phyloP scores from a whole-genome alignment of 352 stramenopile species.

The Paralagenidium karlingii region DNA sequence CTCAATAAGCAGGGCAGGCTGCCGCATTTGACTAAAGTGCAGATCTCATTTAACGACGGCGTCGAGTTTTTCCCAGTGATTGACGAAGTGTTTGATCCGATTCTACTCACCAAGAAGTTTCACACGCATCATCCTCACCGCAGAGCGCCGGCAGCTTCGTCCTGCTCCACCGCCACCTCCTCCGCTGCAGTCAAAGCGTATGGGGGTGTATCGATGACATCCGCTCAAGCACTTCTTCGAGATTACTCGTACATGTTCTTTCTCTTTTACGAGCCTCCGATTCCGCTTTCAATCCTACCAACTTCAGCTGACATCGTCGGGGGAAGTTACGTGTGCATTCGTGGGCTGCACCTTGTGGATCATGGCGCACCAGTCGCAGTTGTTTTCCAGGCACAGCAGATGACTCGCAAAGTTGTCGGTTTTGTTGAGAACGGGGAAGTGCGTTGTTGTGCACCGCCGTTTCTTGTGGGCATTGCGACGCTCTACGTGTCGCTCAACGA shows the following conservation, averaged over 20 bases:
- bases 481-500: conserved; percentile 64
- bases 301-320: conserved; percentile 54
- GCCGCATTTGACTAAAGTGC: conserved; percentile 47
- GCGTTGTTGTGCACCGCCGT: conserved; percentile 48
- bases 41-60: conserved; percentile 54
- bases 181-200: neutral
- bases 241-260: conserved; percentile 68
- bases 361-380: conserved; percentile 45
- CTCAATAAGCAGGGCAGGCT: conserved; percentile 7
- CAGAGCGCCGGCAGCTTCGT: neutral
- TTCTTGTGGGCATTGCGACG: conserved; percentile 28
- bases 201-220: neutral
- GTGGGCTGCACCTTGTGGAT: conserved; percentile 44
- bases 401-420: conserved; percentile 46
- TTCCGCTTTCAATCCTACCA: conserved; percentile 28
- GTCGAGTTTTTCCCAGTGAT: conserved; percentile 30
- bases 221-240: conserved; percentile 15
- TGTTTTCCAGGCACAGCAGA: conserved; percentile 33
- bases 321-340: conserved; percentile 47
- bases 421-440: conserved; percentile 57
- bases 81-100: conserved; percentile 7
- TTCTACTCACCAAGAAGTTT: neutral
- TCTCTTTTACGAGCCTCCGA: conserved; percentile 50
- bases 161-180: neutral
- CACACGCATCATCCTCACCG: neutral